These are phyloP conservation scores for Dendrobium chrysotoxum DNA, from an alignment of 106 monocot species.

Conservation along the genomic window DNA sequence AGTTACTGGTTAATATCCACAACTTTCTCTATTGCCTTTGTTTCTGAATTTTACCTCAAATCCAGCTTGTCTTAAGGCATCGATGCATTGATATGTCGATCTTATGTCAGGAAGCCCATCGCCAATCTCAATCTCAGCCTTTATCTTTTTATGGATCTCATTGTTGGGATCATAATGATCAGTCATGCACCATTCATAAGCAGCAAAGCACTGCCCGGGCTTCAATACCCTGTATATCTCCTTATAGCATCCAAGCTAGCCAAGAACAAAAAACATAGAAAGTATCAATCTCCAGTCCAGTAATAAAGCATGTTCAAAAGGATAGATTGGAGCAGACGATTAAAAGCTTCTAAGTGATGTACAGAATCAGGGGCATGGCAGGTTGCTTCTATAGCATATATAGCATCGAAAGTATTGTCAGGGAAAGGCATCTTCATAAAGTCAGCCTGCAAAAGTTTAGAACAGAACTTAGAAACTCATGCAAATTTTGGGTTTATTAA, in stretches of 20 bases:
- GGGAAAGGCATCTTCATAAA: constrained; percentile 96
- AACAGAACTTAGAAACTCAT: background rate
- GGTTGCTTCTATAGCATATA: constrained; percentile 98
- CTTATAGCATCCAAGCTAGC: constrained; percentile 83
- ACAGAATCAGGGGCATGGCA: constrained; percentile 97
- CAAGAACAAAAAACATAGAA: background rate
- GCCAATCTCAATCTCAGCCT: constrained; percentile 93
- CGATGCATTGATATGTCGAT: constrained; percentile 61
- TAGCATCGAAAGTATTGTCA: constrained; percentile 76
- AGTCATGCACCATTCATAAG: constrained; percentile 98
- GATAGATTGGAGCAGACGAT: background rate
- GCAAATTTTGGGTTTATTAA: background rate
- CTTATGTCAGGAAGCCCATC: constrained; percentile 94
- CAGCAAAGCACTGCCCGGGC: constrained; percentile 93
- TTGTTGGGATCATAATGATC: constrained; percentile 68
- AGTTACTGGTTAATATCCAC: background rate
- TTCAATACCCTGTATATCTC: constrained; percentile 87
- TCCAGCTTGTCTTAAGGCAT: constrained; percentile 79
- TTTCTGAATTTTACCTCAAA: constrained; percentile 56
- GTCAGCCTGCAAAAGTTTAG: constrained; percentile 58
- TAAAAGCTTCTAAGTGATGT: constrained; percentile 1
- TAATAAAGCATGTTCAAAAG: background rate
- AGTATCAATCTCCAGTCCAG: background rate
- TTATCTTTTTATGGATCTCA: constrained; percentile 64
- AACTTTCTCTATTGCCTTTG: background rate